A percentile compares a stretch with the other conserved stretches of the same genome.
Conservation (phyloP, 768 basidiomycete genomes). For the Podaxis sp. region DNA sequence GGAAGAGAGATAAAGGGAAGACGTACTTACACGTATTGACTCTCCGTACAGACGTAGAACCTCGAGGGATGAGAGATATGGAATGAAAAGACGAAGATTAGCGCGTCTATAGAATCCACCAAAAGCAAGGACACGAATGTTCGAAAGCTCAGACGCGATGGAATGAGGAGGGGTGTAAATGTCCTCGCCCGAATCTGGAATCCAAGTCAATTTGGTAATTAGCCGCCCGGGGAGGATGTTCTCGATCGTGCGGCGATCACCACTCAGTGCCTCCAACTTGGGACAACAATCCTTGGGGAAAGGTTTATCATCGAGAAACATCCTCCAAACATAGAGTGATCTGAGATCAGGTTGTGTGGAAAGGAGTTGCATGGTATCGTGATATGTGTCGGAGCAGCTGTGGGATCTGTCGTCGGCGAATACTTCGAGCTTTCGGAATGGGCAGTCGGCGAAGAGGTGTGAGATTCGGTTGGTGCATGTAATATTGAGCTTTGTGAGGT, state of each 20-base stretch:
- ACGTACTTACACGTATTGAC: background rate
- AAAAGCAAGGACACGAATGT: background rate
- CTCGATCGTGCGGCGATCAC: conserved; percentile 4
- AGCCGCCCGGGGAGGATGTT: background rate
- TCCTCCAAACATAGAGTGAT: conserved; percentile 2
- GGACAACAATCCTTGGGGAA: background rate
- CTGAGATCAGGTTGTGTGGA: background rate
- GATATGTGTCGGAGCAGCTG: background rate
- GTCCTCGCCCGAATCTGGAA: conserved; percentile 1
- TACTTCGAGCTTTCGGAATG: background rate
- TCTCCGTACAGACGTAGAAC: conserved; percentile 2
- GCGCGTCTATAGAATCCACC: conserved; percentile 4
- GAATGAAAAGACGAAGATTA: background rate
- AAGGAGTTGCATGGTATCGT: background rate
- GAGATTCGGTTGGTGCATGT: background rate
- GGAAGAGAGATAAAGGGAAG: background rate
- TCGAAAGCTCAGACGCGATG: background rate
- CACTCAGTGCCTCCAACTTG: background rate
- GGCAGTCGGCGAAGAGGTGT: background rate
- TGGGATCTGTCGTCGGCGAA: background rate
- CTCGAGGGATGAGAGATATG: background rate
- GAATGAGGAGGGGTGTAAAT: background rate
- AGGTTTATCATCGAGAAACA: background rate
- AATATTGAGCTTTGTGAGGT: background rate
- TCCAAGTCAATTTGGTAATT: conserved; percentile 4